Evolutionary conservation across 306 rosid genomes (phyloP), one percentile per base, ranked within the genome.

Genomic region (Fagus sylvatica): DNA sequence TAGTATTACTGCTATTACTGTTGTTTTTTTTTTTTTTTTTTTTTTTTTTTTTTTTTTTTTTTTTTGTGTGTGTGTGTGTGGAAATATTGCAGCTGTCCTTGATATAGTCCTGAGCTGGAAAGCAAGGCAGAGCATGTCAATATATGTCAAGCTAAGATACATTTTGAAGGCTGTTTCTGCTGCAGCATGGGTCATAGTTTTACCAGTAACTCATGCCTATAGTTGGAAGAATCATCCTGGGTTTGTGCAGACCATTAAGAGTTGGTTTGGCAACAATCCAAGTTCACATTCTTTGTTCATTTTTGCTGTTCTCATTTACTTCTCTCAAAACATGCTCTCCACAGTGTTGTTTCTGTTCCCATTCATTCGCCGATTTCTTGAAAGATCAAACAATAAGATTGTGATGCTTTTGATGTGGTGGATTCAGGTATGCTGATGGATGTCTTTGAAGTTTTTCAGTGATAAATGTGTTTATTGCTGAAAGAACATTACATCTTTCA

Each of bases 381-480:
- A 95, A 84, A 83, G 91, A 64, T 92, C 98, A 54, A 71, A 95
- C 89, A 17, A 37, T 51, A 76, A 67, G 69, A n/a, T 86, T 68
- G 83, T 90, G 80, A 84, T 82, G 89, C 79, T 92, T 81, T 61
- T 89, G 88, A 92, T 95, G 98, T 92, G 98, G 98, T 95, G 98
- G 98, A 91, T 97, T 76, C 98, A 95, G 97, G 98, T 92, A 82
- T 40, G 79, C 6, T 32, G 70, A 80, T 78, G 43, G 32, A 73
- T 79, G 74, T 79, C 72, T 69, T 67, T 56, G 49, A 61, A 59
- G 49, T 30, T 74, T 12, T 60, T 6, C 72, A 30, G 59, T 59
- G 69, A 69, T 33, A 33, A 9, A 8, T 6, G 13, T 7, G 36
- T 78, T 75, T 28, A 55, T 78, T 75, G 39, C 48, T 32, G 28